Evolutionary conservation across 371 early-diverging fungal species (phyloP), one percentile per base, ranked within the genome.

Genomic region (Lichtheimia hyalospora): DNA sequence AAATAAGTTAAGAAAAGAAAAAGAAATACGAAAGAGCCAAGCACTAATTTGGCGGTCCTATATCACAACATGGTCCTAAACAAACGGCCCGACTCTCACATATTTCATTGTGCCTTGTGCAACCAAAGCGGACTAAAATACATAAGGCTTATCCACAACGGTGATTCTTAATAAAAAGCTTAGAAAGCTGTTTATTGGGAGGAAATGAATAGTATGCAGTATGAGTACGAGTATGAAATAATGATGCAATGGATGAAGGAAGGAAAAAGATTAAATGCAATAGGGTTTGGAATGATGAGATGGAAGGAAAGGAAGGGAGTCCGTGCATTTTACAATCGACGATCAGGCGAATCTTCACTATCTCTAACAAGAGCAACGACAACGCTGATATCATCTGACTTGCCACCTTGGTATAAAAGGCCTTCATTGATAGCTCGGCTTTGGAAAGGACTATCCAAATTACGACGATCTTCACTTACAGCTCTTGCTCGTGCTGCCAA

Each of bases 401-500:
- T 95, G 5, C 93, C 93, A 42, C 94, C 94, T 66, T 79, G 77
- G 61, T 81, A 82, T 50, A 83, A 84, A 15, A 85, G 66, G 2
- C 93, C 95, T 72, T 93, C 93, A 44, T 89, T 75, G 61, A 88
- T 86, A 4, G 89, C 89, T 23, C 88, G 81, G 60, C 81, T 82
- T 71, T 94, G 93, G 76, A 98, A 98, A 4, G 98, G 98, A 51
- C 88, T 89, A 42, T 85, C 78, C 2, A 84, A 72, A 58, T 81
- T 80, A 44, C 89, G 77, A n/a, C 79, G 71, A 57, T 95, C 92
- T 70, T 94, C 92, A 57, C 91, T 89, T 7, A 92, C 88, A 44
- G 83, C 78, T 58, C 88, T 81, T 0, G 97, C 96, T 14, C 87
- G 75, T 28, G 69, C 73, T 3, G 92, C 90, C 41, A 97, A 75